Percentiles rank a stretch among this genome's conserved stretches.
These are phyloP conservation scores for Cercospora janseana DNA, from an alignment of 2,329 filamentous ascomycete genomes.

Conservation along the genomic window DNA sequence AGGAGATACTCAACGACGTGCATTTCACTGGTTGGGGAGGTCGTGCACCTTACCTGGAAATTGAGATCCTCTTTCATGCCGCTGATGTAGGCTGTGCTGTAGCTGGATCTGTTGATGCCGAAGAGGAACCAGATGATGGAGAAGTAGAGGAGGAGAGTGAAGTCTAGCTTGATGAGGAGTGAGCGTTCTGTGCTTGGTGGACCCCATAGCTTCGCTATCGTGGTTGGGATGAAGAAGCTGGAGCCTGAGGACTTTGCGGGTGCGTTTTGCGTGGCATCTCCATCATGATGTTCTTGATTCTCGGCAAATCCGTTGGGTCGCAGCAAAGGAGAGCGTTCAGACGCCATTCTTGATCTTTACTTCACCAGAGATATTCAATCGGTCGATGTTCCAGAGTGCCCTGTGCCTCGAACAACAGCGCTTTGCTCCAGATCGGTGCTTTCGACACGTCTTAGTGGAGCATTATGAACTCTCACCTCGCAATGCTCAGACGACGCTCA, in stretches of 20 bases:
- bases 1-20: too few relatives aligned
- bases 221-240: not conserved
- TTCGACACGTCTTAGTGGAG: too few relatives aligned
- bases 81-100: constrained; percentile 52
- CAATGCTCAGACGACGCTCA: too few relatives aligned
- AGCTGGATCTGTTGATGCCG: constrained; percentile 47
- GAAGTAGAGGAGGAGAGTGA: constrained; percentile 39
- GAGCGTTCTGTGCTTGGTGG: constrained; percentile 18
- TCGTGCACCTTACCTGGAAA: constrained; percentile 44
- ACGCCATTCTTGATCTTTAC: constrained; percentile 7
- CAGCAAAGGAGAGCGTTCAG: constrained; percentile 10
- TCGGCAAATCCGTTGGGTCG: not conserved
- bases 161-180: constrained; percentile 23
- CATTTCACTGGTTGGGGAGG: too few relatives aligned
- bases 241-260: not conserved
- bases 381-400: not conserved
- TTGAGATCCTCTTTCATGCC: constrained; percentile 54
- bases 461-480: too few relatives aligned
- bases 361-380: not conserved
- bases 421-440: too few relatives aligned
- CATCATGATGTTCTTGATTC: not conserved
- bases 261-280: not conserved
- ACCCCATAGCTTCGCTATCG: constrained; percentile 17
- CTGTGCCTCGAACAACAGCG: not conserved
- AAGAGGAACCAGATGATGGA: constrained; percentile 51